Conservation (phyloP, 352 stramenopile genomes). For the Pythium monospermum region DNA sequence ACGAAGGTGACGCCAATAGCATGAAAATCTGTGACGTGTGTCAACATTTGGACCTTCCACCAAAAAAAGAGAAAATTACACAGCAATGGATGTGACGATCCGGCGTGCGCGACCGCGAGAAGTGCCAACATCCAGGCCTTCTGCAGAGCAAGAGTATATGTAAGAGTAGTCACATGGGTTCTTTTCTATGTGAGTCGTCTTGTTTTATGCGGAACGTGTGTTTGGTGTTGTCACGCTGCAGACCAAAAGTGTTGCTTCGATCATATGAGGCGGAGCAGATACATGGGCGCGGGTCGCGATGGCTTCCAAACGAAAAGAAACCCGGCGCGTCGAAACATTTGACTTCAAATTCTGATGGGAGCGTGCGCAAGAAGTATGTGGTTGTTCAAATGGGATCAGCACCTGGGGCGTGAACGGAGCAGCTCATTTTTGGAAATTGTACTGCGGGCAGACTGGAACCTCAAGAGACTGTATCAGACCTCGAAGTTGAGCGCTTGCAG, state of each 20-base stretch:
- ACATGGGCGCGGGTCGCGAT: constrained; percentile 22
- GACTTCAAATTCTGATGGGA: constrained; percentile 1
- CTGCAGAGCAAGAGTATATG: constrained; percentile 49
- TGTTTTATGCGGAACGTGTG: not conserved
- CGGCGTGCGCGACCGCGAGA: constrained; percentile 33
- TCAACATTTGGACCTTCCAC: not conserved
- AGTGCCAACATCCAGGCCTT: constrained; percentile 52
- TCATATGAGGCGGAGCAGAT: constrained; percentile 18
- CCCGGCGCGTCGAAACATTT: constrained; percentile 55
- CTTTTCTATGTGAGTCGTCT: not conserved
- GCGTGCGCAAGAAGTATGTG: constrained; percentile 2
- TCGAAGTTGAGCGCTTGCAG: constrained; percentile 10
- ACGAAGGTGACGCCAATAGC: constrained; percentile 21
- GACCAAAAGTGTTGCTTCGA: constrained; percentile 25
- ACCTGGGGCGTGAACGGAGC: too few species aligned
- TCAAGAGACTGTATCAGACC: constrained; percentile 9
- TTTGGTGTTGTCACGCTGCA: constrained; percentile 12
- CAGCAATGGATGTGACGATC: constrained; percentile 19
- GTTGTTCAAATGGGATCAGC: not conserved
- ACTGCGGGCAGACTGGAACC: constrained; percentile 15
- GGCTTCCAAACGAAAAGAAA: constrained; percentile 46
- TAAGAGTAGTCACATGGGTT: constrained; percentile 23
- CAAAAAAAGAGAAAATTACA: not conserved
- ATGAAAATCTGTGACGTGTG: constrained; percentile 7
- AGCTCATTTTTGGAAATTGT: too few species aligned